Percentiles rank a stretch among this genome's conserved stretches.
These are phyloP conservation scores for Leptosphaerulina australis DNA, from an alignment of 2,329 filamentous ascomycete genomes.

Conservation along the genomic window DNA sequence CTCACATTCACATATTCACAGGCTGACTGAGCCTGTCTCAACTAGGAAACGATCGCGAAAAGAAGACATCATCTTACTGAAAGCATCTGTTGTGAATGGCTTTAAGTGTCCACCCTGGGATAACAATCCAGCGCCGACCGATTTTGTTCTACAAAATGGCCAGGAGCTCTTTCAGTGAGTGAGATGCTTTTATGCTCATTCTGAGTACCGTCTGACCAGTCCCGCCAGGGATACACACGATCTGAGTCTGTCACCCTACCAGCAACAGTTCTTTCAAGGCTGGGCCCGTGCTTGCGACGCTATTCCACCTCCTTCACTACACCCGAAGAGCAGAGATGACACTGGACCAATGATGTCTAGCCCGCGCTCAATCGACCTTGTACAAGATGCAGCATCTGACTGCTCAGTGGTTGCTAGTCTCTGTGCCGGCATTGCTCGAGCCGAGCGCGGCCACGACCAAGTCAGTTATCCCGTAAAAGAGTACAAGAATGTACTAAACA, in stretches of 20 bases:
- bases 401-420: constrained; percentile 97
- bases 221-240: constrained; percentile 64
- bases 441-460: constrained; percentile 70
- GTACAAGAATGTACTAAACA: background rate
- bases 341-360: constrained; percentile 62
- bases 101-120: constrained; percentile 84
- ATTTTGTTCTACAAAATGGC: constrained; percentile 65
- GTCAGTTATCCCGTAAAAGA: constrained; percentile 52
- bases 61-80: constrained; percentile 78
- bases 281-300: constrained; percentile 82
- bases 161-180: constrained; percentile 63
- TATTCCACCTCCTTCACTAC: constrained; percentile 56
- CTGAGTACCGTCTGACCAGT: background rate
- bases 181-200: constrained; percentile 9
- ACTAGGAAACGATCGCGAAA: constrained; percentile 67
- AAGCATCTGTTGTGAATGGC: constrained; percentile 80
- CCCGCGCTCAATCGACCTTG: constrained; percentile 72
- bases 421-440: constrained; percentile 76
- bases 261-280: constrained; percentile 75
- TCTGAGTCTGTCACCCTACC: constrained; percentile 74
- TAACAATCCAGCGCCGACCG: constrained; percentile 63
- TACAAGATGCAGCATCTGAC: constrained; percentile 94
- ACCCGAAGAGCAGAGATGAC: constrained; percentile 34
- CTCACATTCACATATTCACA: constrained; percentile 36
- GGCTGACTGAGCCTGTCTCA: constrained; percentile 57